Evolutionary conservation across 768 basidiomycete genomes (phyloP).

Genomic region (Astraeus odoratus): DNA sequence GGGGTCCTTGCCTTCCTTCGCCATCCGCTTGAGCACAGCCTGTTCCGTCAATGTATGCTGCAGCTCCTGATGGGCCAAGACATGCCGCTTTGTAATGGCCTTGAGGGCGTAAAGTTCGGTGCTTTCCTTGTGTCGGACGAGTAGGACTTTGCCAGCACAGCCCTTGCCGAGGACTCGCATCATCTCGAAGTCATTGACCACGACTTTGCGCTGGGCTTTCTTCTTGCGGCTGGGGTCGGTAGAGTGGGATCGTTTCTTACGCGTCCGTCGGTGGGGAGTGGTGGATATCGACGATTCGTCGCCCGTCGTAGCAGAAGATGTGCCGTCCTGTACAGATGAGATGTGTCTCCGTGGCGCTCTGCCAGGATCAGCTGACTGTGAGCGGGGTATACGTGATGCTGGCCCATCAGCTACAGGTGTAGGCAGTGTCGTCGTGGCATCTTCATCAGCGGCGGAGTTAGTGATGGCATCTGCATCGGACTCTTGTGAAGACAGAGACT

Average conservation of each 20-base stretch:
- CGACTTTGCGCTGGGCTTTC: constrained; percentile 58
- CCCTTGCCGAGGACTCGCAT: constrained; percentile 95
- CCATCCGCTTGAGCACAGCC: constrained; percentile 90
- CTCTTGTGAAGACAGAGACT: neutral
- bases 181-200: constrained; percentile 93
- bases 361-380: constrained; percentile 73
- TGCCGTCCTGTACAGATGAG: constrained; percentile 44
- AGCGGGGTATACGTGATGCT: constrained; percentile 54
- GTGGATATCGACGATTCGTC: constrained; percentile 72
- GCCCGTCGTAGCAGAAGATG: constrained; percentile 52
- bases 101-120: constrained; percentile 85
- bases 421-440: constrained; percentile 22
- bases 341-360: constrained; percentile 55
- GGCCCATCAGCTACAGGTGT: constrained; percentile 35
- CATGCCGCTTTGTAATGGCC: constrained; percentile 96
- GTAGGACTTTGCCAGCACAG: constrained; percentile 92
- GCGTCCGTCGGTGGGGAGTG: constrained; percentile 34
- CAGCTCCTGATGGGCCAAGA: constrained; percentile 92
- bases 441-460: constrained; percentile 21
- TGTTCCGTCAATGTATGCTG: constrained; percentile 97
- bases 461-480: constrained; percentile 18
- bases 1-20: constrained; percentile 79
- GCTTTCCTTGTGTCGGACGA: constrained; percentile 76
- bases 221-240: constrained; percentile 46
- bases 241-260: constrained; percentile 51